Evolutionary conservation across 768 basidiomycete species (phyloP).

Genomic region (Gloeostereum incarnatum): DNA sequence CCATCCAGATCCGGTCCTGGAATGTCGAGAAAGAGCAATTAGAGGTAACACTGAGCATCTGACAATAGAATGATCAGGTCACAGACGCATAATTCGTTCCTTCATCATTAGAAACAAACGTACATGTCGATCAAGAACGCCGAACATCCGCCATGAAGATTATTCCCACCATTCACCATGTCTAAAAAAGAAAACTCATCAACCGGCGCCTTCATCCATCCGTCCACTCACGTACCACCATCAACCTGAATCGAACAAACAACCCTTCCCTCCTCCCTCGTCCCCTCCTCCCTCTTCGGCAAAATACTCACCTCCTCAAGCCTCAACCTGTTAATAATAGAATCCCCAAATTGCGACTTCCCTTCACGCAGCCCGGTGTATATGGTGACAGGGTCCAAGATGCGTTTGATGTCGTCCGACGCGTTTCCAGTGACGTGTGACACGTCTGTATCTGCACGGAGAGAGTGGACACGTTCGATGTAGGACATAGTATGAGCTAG

Average conservation of each 20-base stretch:
- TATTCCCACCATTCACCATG: slow-evolving; percentile 41
- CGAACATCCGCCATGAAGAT: slow-evolving; percentile 46
- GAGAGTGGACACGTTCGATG: too few species aligned
- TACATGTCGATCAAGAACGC: slow-evolving; percentile 48
- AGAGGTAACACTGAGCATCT: slow-evolving; percentile 46
- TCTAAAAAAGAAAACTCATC: too few species aligned
- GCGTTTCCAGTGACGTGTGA: slow-evolving; percentile 10
- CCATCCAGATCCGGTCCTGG: not conserved
- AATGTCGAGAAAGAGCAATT: slow-evolving; percentile 14
- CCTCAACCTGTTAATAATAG: slow-evolving; percentile 9
- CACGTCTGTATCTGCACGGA: too few species aligned
- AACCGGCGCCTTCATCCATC: too few species aligned
- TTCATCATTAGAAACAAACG: too few species aligned
- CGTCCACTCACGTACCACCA: too few species aligned
- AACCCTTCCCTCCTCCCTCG: slow-evolving; percentile 17
- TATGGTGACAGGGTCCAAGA: slow-evolving; percentile 2
- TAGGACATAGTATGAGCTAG: too few species aligned
- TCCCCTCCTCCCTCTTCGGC: slow-evolving; percentile 17
- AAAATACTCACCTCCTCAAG: slow-evolving; percentile 15
- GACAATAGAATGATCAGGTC: slow-evolving; percentile 12
- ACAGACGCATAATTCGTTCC: too few species aligned
- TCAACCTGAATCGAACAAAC: slow-evolving; percentile 19
- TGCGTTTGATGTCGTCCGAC: slow-evolving; percentile 9
- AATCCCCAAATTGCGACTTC: slow-evolving; percentile 10
- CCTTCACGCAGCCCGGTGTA: not conserved